Base-by-base conservation (phyloP, 768 basidiomycete genomes). In the Hygrocybe punicea region DNA sequence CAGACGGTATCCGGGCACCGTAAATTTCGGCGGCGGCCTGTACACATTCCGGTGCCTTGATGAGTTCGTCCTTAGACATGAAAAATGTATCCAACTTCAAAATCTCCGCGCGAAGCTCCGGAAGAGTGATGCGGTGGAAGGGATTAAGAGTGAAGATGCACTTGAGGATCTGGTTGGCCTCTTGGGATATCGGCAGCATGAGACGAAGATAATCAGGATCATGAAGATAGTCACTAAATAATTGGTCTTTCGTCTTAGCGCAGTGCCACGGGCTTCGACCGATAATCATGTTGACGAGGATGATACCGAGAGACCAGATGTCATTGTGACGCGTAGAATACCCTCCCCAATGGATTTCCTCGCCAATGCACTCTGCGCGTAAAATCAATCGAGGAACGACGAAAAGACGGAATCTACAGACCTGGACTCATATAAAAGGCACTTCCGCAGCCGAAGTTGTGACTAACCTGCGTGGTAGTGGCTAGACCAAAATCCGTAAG, bases 401-500 rank as follows among this genome's bases (percentile, higher is more conserved):
- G n/a, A 37, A 36, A 24, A 25, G 21, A 13, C 1, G 19, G 9
- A 50, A 33, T 51, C 24, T 40, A 57, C 78, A 63, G 55, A 87
- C 87, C 86, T 65, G 87, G 86, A 64, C 85, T 84, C 84, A 87
- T 87, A 55, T 87, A 88, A 53, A 76, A 76, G 1, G 76, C 73
- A 56, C 81, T 86, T 1, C 88, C 87, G 46, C 82, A 82, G 0
- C 81, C 77, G 60, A 81, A 79, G 44, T 84, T 81, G 21, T 63
- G 67, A 51, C 78, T 81, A 51, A 80, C 60, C 16, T 66, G 69
- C 57, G 71, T 69, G 50, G 71, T 73, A 6, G 81, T 86, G 0
- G 84, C 80, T 40, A 91, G 74, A 14, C 92, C 91, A 77, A 93
- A 93, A 70, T 93, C 91, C 6, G 87, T 84, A 50, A 93, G 75